Evolutionary conservation across 805 yeast genomes (phyloP).

Genomic region (Candida insectorum): DNA sequence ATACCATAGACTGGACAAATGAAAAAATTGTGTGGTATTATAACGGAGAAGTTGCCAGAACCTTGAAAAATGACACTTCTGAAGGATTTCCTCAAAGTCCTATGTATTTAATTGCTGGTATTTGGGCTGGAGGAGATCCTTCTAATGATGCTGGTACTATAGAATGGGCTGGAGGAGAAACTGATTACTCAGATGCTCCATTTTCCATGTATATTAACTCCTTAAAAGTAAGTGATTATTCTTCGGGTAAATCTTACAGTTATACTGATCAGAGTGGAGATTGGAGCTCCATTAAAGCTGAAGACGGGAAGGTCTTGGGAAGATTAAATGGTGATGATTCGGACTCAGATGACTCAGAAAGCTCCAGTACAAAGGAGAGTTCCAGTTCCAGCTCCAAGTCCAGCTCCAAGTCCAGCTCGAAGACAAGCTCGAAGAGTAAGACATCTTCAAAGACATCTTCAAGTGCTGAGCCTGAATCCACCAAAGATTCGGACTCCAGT

Average conservation of each 20-base stretch:
- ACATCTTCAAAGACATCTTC: not conserved
- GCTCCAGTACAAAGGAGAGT: slow-evolving; percentile 8
- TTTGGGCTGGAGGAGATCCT: slow-evolving; percentile 82
- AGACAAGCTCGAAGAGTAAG: not conserved
- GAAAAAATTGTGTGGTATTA: slow-evolving; percentile 61
- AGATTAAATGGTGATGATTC: slow-evolving; percentile 42
- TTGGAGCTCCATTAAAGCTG: slow-evolving; percentile 56
- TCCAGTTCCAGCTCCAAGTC: slow-evolving; percentile 1
- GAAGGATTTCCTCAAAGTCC: slow-evolving; percentile 87
- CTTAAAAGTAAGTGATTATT: slow-evolving; percentile 60
- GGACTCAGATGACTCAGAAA: slow-evolving; percentile 24
- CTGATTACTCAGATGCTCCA: slow-evolving; percentile 63
- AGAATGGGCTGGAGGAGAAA: slow-evolving; percentile 76
- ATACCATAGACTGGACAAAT: slow-evolving; percentile 79
- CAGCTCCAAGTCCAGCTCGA: not conserved
- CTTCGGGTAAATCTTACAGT: slow-evolving; percentile 55
- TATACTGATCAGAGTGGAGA: slow-evolving; percentile 54
- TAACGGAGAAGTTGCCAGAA: slow-evolving; percentile 67
- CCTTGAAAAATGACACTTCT: slow-evolving; percentile 47
- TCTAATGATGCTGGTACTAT: slow-evolving; percentile 62
- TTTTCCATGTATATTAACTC: slow-evolving; percentile 60
- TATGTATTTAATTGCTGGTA: slow-evolving; percentile 63
- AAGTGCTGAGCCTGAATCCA: not conserved
- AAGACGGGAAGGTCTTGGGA: slow-evolving; percentile 60
- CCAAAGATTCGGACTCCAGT: slow-evolving; percentile 3